phyloP scores from a whole-genome alignment of 306 rosid genomes.

The Vicia faba region DNA sequence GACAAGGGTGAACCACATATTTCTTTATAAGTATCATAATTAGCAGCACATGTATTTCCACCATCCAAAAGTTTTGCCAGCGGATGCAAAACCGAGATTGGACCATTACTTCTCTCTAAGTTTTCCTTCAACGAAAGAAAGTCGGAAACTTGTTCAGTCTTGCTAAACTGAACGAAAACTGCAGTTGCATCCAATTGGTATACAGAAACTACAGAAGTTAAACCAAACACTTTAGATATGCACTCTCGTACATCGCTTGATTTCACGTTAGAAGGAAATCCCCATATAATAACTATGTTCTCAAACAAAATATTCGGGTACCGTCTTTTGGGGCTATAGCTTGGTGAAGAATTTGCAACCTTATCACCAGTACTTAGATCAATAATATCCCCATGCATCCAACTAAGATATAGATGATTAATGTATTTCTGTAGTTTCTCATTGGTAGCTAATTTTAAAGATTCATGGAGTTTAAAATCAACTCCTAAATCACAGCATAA shows the following conservation, averaged over 20 bases:
- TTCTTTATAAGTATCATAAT: conserved; percentile 71
- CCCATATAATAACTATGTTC: conserved; percentile 79
- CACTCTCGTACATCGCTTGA: conserved; percentile 61
- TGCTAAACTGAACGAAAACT: conserved; percentile 68
- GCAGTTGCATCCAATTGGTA: conserved; percentile 81
- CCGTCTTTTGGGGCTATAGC: conserved; percentile 44
- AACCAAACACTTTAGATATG: conserved; percentile 70
- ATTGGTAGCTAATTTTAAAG: conserved; percentile 56
- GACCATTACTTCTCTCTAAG: conserved; percentile 62
- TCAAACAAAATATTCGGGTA: conserved; percentile 54
- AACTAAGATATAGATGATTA: conserved; percentile 80
- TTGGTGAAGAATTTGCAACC: conserved; percentile 43
- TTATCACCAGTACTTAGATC: conserved; percentile 65
- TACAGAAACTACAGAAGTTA: conserved; percentile 54
- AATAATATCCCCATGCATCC: conserved; percentile 75
- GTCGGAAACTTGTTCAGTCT: conserved; percentile 57
- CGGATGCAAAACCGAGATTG: conserved; percentile 72
- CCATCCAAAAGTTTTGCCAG: conserved; percentile 67
- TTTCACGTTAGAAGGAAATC: conserved; percentile 66
- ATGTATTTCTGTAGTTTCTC: conserved; percentile 65
- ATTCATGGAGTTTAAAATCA: conserved; percentile 49
- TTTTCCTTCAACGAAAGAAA: conserved; percentile 69
- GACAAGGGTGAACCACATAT: conserved; percentile 71
- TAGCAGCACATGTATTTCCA: conserved; percentile 67
- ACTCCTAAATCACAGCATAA: conserved; percentile 74